These are phyloP conservation scores for Diatrype stigma DNA, from an alignment of 2,329 filamentous ascomycete genomes.

Conservation along the genomic window DNA sequence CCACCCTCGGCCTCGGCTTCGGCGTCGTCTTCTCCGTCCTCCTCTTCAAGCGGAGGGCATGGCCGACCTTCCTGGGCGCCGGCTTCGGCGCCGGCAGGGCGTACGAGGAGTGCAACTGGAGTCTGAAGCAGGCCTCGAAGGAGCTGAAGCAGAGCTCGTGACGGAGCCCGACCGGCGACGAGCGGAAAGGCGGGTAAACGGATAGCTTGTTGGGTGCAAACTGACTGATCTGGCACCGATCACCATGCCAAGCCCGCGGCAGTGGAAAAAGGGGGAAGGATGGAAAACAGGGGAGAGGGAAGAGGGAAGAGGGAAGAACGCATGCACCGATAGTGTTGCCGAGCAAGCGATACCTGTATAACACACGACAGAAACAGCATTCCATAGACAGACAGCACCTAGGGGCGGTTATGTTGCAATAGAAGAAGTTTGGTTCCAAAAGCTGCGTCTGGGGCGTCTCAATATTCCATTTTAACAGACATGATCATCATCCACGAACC, in stretches of 20 bases:
- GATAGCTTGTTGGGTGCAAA: neutral
- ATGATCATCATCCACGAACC: slow-evolving; percentile 11
- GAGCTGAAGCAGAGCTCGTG: slow-evolving; percentile 52
- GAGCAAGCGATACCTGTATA: slow-evolving; percentile 1
- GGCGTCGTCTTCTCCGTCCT: slow-evolving; percentile 98
- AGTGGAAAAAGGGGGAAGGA: no score
- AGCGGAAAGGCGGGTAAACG: neutral
- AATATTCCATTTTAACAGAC: neutral
- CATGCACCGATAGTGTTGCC: neutral
- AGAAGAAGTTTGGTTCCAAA: neutral
- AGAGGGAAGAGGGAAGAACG: neutral
- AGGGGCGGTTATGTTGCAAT: neutral
- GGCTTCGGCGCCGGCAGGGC: slow-evolving; percentile 95
- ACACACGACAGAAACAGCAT: neutral
- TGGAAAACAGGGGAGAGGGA: neutral
- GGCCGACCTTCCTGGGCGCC: slow-evolving; percentile 91
- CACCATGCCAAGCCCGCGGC: neutral
- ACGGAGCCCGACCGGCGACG: neutral
- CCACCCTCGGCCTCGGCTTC: slow-evolving; percentile 90
- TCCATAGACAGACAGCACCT: slow-evolving; percentile 1
- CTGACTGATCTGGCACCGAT: neutral
- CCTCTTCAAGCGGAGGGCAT: slow-evolving; percentile 95
- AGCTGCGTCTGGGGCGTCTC: neutral
- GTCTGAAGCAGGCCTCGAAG: slow-evolving; percentile 57
- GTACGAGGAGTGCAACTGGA: slow-evolving; percentile 96